Evolutionary conservation across 176 grass and related monocot genomes (phyloP), one percentile per base, ranked within the genome.

Genomic region (Oryza meyeriana): DNA sequence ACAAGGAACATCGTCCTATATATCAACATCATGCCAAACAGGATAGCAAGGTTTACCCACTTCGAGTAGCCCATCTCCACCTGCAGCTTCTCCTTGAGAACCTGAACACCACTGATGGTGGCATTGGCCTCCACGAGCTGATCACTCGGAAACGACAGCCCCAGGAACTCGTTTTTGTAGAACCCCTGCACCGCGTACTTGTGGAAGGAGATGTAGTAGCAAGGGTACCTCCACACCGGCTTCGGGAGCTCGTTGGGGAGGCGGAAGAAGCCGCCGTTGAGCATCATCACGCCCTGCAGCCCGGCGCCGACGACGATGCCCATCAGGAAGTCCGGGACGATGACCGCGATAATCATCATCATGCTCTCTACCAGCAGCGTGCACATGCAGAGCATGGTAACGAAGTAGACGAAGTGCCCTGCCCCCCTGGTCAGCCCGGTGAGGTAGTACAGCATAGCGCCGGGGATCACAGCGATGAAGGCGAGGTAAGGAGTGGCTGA

Each of bases 61-160:
- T 91, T 91, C 4, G 85, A 88, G 73, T 91, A 88, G 33, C 67
- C 77, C 85, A 91, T 68, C 78, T 88, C 89, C 45, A 88, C 83
- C 61, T 91, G 36, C 67, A 84, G 58, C n/a, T n/a, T n/a, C 25
- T 72, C 76, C 22, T 66, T 20, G 2, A 88, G 59, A 33, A 88
- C 14, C 16, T 74, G 38, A 25, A 74, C 26, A 0, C 86, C 90
- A 1, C 72, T 85, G 8, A 91, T 83, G 38, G 86, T 88, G 31
- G 59, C 61, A n/a, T 81, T 80, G 13, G 61, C 72, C 17, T 25
- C 32, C 4, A 61, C 9, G 5, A 75, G 63, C 75, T 88, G 81
- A 10, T 88, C 79, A n/a, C 50, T 85, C 0, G 62, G 62, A 28
- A 89, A 86, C 0, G 86, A 29, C 24, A 29, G 64, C 6, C 79